These are phyloP conservation scores for Tardiomyces depauwii DNA, from an alignment of 1,139 yeast genomes.

Conservation along the genomic window DNA sequence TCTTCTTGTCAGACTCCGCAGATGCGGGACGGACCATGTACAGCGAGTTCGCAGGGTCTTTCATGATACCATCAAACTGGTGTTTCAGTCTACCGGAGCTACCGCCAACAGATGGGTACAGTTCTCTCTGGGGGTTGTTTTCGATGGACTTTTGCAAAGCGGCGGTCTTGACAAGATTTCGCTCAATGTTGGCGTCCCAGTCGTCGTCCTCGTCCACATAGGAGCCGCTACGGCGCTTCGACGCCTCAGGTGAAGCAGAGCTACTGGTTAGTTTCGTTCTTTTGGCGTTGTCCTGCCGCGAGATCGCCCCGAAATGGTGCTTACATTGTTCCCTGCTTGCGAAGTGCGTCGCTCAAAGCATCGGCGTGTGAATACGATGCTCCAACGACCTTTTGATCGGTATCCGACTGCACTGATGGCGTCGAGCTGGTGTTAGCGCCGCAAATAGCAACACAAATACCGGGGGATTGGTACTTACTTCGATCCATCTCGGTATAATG, in stretches of 20 bases:
- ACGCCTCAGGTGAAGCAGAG: background rate
- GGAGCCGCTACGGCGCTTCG: conserved; percentile 9
- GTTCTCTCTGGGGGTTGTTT: conserved; percentile 9
- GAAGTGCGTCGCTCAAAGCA: conserved; percentile 11
- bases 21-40: conserved; percentile 11
- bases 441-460: conserved; percentile 1
- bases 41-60: conserved; percentile 28
- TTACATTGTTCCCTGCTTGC: conserved; percentile 1
- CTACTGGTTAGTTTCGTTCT: conserved; percentile 1
- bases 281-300: too few species aligned
- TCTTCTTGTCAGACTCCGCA: conserved; percentile 22
- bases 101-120: conserved; percentile 10
- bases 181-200: conserved; percentile 83
- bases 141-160: conserved; percentile 26
- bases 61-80: conserved; percentile 27
- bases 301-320: conserved; percentile 7
- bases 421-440: conserved; percentile 6
- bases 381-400: conserved; percentile 29
- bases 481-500: conserved; percentile 17
- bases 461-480: conserved; percentile 1
- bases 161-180: conserved; percentile 22
- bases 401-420: conserved; percentile 13
- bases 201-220: conserved; percentile 67
- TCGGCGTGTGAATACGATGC: conserved; percentile 33
- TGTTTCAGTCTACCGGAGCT: conserved; percentile 18